phyloP scores from a whole-genome alignment of 768 basidiomycete species.

The Pleurotus eryngii region DNA sequence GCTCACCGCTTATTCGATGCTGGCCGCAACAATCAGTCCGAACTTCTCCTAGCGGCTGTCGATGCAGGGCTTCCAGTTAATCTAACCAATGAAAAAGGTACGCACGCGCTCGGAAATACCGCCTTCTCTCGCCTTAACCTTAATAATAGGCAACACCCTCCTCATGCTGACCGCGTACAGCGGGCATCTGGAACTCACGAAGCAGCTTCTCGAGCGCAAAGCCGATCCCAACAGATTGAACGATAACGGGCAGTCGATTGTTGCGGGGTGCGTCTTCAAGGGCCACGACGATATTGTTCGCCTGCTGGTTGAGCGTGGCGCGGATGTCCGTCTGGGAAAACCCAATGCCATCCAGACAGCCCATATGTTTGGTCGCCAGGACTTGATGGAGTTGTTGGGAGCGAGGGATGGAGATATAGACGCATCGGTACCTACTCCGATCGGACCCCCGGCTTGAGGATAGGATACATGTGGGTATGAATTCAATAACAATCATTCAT shows the following conservation, averaged over 20 bases:
- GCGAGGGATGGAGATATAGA: conserved; percentile 53
- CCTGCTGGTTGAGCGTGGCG: conserved; percentile 49
- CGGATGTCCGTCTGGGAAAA: conserved; percentile 61
- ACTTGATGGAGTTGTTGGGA: conserved; percentile 55
- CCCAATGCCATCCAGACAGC: conserved; percentile 71
- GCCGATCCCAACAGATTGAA: conserved; percentile 71
- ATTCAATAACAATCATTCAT: too few species aligned
- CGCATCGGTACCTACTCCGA: conserved; percentile 32
- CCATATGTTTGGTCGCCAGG: conserved; percentile 60
- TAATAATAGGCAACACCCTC: conserved; percentile 62
- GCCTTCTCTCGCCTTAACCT: not conserved
- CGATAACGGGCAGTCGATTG: conserved; percentile 67
- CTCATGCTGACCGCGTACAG: conserved; percentile 78
- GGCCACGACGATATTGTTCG: conserved; percentile 59
- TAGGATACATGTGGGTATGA: too few species aligned
- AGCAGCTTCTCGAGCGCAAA: conserved; percentile 49
- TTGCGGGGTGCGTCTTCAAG: conserved; percentile 81
- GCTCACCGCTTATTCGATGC: conserved; percentile 76
- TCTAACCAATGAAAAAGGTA: conserved; percentile 71
- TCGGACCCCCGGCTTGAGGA: not conserved
- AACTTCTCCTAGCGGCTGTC: conserved; percentile 54
- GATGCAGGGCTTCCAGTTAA: conserved; percentile 70
- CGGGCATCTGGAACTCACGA: conserved; percentile 55
- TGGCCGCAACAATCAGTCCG: conserved; percentile 55
- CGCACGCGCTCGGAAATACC: not conserved